A percentile compares a stretch with the other conserved stretches of the same genome.
Evolutionary conservation across 2,329 filamentous ascomycete species (phyloP).

Genomic region (Aquanectria penicillioides): DNA sequence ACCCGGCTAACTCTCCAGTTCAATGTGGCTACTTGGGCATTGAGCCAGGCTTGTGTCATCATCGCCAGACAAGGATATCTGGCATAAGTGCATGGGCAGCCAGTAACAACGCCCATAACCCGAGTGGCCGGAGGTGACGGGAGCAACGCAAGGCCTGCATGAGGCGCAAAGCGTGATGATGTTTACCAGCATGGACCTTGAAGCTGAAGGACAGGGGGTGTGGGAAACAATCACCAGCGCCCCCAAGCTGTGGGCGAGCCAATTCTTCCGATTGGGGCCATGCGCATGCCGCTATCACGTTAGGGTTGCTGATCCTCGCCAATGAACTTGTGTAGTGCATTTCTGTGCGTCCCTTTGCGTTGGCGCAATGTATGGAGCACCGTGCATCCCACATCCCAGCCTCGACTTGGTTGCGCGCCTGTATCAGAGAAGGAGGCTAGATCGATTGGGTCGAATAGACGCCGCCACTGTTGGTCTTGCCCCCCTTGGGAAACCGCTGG

Average conservation of each 20-base stretch:
- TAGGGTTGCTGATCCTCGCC: slow-evolving; percentile 44
- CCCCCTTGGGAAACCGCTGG: slow-evolving; percentile 22
- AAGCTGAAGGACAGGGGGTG: slow-evolving; percentile 20
- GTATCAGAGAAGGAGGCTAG: slow-evolving; percentile 15
- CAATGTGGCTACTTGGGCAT: neutral
- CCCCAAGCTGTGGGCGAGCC: slow-evolving; percentile 34
- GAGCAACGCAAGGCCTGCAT: slow-evolving; percentile 24
- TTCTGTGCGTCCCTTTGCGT: slow-evolving; percentile 3
- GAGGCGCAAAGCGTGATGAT: slow-evolving; percentile 29
- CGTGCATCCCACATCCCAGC: neutral
- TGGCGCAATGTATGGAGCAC: slow-evolving; percentile 1
- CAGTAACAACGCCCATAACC: slow-evolving; percentile 12
- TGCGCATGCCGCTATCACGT: slow-evolving; percentile 32
- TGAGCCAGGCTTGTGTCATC: neutral
- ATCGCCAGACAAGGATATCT: neutral
- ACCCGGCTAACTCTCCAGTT: no score
- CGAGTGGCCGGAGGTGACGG: slow-evolving; percentile 20
- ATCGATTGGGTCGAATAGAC: slow-evolving; percentile 46
- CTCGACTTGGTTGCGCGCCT: slow-evolving; percentile 35
- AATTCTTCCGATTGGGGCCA: slow-evolving; percentile 46
- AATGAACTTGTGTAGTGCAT: slow-evolving; percentile 44
- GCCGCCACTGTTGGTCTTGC: slow-evolving; percentile 33
- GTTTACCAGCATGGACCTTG: slow-evolving; percentile 37
- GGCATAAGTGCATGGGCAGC: slow-evolving; percentile 13
- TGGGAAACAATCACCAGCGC: slow-evolving; percentile 25